Conservation (phyloP, 208 protist species). For the Leptomonas seymouri region DNA sequence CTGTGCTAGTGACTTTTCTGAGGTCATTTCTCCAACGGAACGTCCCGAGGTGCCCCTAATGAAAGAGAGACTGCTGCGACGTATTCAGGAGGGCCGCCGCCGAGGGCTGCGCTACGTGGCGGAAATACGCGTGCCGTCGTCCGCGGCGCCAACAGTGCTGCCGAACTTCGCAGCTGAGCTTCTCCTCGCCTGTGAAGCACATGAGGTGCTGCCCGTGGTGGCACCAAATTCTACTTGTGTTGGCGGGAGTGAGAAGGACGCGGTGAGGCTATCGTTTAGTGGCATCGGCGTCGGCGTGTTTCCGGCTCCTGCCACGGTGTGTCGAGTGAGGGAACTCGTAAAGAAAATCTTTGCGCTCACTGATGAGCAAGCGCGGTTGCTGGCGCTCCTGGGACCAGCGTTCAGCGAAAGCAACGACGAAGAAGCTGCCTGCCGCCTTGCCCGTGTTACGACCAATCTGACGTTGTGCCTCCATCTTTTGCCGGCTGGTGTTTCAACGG, state of each 20-base stretch:
- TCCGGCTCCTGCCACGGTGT: slow-evolving; percentile 14
- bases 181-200: slow-evolving; percentile 18
- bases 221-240: background rate
- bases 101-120: slow-evolving; percentile 18
- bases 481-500: slow-evolving; percentile 8
- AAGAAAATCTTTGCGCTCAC: background rate
- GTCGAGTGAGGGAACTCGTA: background rate
- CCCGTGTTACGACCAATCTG: background rate
- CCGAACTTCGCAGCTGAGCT: slow-evolving; percentile 24
- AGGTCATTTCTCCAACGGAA: slow-evolving; percentile 8
- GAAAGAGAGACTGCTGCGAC: slow-evolving; percentile 29
- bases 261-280: slow-evolving; percentile 26
- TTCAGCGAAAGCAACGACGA: background rate
- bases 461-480: slow-evolving; percentile 15
- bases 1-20: slow-evolving; percentile 1
- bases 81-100: slow-evolving; percentile 8
- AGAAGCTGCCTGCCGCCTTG: background rate
- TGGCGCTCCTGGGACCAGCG: background rate
- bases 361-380: background rate
- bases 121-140: slow-evolving; percentile 1
- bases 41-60: slow-evolving; percentile 2
- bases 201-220: background rate
- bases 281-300: slow-evolving; percentile 30
- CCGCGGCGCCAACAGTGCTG: slow-evolving; percentile 6
- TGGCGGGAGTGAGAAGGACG: background rate